Conservation (phyloP, 2,329 filamentous ascomycete genomes). For the Moelleriella libera region DNA sequence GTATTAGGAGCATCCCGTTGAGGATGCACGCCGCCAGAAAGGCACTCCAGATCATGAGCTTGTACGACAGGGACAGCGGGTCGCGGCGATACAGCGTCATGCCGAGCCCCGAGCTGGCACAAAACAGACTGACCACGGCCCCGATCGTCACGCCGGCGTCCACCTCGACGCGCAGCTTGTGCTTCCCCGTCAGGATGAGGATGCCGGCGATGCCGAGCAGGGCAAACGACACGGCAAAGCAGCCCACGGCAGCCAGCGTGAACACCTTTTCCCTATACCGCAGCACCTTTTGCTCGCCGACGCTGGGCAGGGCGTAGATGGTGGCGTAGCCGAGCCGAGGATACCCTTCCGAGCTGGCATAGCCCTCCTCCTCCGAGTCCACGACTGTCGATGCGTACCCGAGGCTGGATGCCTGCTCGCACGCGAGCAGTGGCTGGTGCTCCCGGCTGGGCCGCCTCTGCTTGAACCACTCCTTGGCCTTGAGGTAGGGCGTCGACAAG, state of each 20-base stretch:
- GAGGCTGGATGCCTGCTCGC: slow-evolving; percentile 6
- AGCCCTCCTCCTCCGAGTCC: slow-evolving; percentile 31
- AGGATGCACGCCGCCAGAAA: slow-evolving; percentile 24
- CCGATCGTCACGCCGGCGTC: slow-evolving; percentile 60
- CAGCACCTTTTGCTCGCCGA: slow-evolving; percentile 33
- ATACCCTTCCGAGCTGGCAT: slow-evolving; percentile 38
- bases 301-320: slow-evolving; percentile 38
- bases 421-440: slow-evolving; percentile 9
- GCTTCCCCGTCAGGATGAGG: slow-evolving; percentile 53
- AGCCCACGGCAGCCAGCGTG: slow-evolving; percentile 34
- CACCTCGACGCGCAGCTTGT: slow-evolving; percentile 55
- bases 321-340: slow-evolving; percentile 35
- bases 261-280: slow-evolving; percentile 41
- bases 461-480: slow-evolving; percentile 35
- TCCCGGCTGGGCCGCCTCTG: slow-evolving; percentile 11
- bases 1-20: slow-evolving; percentile 27
- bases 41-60: slow-evolving; percentile 22
- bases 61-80: slow-evolving; percentile 25
- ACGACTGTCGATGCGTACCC: slow-evolving; percentile 16
- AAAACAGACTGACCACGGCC: slow-evolving; percentile 50
- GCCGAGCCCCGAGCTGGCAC: slow-evolving; percentile 46
- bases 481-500: slow-evolving; percentile 33
- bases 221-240: slow-evolving; percentile 44
- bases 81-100: slow-evolving; percentile 40
- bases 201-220: slow-evolving; percentile 51